Percentiles rank a stretch among this genome's conserved stretches.
Evolutionary conservation across 495 filamentous ascomycete species (phyloP).

Genomic region (Letharia columbiana): DNA sequence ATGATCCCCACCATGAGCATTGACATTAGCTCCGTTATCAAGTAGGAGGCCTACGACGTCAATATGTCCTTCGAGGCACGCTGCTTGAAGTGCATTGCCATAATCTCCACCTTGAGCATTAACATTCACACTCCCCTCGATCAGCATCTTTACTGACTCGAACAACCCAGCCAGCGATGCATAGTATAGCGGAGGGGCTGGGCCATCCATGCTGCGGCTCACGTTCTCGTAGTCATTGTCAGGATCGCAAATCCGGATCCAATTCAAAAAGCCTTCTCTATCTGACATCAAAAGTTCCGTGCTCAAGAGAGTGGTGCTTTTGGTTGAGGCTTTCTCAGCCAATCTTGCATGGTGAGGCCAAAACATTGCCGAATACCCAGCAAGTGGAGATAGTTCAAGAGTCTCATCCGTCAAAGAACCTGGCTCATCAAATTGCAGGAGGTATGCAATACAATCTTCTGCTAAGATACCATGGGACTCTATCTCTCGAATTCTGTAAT

Average conservation of each 20-base stretch:
- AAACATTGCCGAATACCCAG: neutral
- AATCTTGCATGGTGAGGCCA: neutral
- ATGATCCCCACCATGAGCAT: neutral
- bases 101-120: neutral
- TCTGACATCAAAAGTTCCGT: neutral
- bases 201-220: neutral
- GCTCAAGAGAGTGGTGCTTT: neutral
- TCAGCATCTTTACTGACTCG: neutral
- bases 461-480: neutral
- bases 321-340: neutral
- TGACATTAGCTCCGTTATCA: neutral
- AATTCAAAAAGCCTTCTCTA: neutral
- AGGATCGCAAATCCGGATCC: neutral
- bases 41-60: neutral
- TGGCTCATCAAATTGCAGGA: neutral
- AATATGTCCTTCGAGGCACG: neutral
- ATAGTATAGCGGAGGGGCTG: neutral
- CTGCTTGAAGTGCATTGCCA: neutral
- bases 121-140: neutral
- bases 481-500: neutral
- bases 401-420: neutral
- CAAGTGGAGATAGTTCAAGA: neutral
- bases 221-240: neutral
- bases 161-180: neutral
- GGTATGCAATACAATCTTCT: neutral